phyloP scores from a whole-genome alignment of 1,139 yeast genomes.

The Candida mesenterica region DNA sequence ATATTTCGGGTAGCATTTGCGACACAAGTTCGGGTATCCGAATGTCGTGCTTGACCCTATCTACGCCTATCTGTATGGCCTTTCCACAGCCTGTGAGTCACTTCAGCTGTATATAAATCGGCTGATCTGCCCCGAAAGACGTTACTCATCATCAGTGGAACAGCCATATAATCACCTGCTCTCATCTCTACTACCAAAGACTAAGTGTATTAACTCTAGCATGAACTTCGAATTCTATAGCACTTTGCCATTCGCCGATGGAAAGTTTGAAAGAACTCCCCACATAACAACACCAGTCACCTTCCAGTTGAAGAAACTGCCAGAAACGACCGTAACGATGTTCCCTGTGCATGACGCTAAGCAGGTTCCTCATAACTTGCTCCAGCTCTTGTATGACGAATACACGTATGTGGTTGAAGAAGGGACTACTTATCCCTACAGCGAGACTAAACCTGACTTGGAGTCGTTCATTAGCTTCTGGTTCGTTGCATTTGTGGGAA shows the following conservation, averaged over 20 bases:
- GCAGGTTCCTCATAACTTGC: slow-evolving; percentile 33
- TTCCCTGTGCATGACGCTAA: slow-evolving; percentile 29
- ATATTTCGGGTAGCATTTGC: too few species aligned
- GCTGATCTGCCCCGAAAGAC: too few species aligned
- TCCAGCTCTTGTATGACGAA: slow-evolving; percentile 33
- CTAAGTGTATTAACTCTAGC: too few species aligned
- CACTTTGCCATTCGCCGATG: slow-evolving; percentile 37
- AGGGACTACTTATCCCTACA: slow-evolving; percentile 52
- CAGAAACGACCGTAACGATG: slow-evolving; percentile 30
- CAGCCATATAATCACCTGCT: too few species aligned
- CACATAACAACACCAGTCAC: slow-evolving; percentile 25
- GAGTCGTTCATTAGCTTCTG: slow-evolving; percentile 40
- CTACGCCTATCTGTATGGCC: too few species aligned
- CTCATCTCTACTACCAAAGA: too few species aligned
- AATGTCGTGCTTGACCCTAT: too few species aligned
- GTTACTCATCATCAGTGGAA: too few species aligned
- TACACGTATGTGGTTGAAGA: slow-evolving; percentile 48
- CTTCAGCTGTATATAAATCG: background rate
- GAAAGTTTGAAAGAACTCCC: slow-evolving; percentile 21
- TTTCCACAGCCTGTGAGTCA: background rate
- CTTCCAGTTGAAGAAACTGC: slow-evolving; percentile 30
- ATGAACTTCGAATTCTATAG: slow-evolving; percentile 12
- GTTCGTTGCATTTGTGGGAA: slow-evolving; percentile 46
- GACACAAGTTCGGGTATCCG: too few species aligned
- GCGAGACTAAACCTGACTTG: slow-evolving; percentile 19